Evolutionary conservation across 768 basidiomycete genomes (phyloP), one percentile per base, ranked within the genome.

Genomic region (Russula virescens): DNA sequence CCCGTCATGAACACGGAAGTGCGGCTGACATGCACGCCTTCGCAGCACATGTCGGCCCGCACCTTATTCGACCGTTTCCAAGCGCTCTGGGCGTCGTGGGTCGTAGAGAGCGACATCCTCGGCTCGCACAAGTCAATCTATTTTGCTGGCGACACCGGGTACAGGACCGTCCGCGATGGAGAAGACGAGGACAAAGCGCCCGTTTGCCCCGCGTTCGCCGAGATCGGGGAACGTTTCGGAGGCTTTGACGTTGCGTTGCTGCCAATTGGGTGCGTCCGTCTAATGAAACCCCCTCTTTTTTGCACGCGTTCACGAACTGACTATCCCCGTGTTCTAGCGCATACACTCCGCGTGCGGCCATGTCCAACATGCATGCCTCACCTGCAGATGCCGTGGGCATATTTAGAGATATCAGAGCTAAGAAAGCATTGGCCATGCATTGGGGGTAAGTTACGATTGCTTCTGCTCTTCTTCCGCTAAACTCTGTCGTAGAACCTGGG

Each of bases 121-220:
- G 70, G 2, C 69, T 73, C 11, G 72, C 71, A 78, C 31, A 78
- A 78, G 76, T 81, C 81, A 56, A 72, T 82, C n/a, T 86, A 75
- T 69, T 89, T 90, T 70, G 86, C 76, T 4, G 89, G 89, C 16
- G 88, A 89, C 70, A 91, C 87, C 2, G 87, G 82, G 11, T 83
- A 84, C 69, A 74, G 81, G 26, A 63, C 78, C 1, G 82, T 84
- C 11, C 64, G 63, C 50, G 75, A 74, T 62, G 79, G 78, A 0
- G 76, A 81, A 58, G 71, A 79, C 77, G 65, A 82, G 79, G 71
- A 80, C 1, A 71, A 73, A 21, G 76, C 81, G 2, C 82, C 86
- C 3, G 72, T 77, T 16, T 91, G 89, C 69, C 89, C 89, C 5
- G 88, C 80, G 7, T 92, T 92, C 72, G 79, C 80, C 69, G 80